These are phyloP conservation scores for Hordeum vulgare DNA, from an alignment of 176 grass and related monocot species.

Conservation along the genomic window DNA sequence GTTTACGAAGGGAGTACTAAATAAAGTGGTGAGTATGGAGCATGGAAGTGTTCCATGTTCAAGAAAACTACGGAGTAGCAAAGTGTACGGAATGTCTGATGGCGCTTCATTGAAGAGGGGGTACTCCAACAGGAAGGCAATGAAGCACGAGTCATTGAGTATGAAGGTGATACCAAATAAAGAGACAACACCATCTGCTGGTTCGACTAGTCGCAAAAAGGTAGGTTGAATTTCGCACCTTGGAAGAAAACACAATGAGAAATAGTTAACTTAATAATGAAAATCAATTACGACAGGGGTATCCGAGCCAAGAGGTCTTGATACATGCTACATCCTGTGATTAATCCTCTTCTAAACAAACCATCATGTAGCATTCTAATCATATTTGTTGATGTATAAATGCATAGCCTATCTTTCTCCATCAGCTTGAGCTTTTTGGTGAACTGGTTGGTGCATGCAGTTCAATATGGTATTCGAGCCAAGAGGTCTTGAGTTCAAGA, in stretches of 20 bases:
- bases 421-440: too few species aligned
- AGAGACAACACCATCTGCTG: neutral
- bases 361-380: neutral
- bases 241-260: too few species aligned
- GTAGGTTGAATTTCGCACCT: constrained; percentile 6
- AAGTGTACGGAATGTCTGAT: neutral
- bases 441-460: too few species aligned
- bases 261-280: neutral
- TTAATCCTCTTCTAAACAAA: neutral
- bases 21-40: neutral
- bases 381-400: too few species aligned
- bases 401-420: too few species aligned
- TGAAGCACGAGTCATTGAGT: neutral
- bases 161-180: neutral
- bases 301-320: too few species aligned
- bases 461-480: too few species aligned
- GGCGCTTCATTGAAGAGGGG: neutral
- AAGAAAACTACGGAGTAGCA: constrained; percentile 26
- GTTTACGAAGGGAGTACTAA: too few species aligned
- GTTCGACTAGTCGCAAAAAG: constrained; percentile 13
- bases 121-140: neutral
- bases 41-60: neutral
- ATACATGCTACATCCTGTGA: neutral
- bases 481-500: too few species aligned
- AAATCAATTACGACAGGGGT: constrained; percentile 9